Conservation (phyloP, 139 green algal species). For the Nannochloris sp. region DNA sequence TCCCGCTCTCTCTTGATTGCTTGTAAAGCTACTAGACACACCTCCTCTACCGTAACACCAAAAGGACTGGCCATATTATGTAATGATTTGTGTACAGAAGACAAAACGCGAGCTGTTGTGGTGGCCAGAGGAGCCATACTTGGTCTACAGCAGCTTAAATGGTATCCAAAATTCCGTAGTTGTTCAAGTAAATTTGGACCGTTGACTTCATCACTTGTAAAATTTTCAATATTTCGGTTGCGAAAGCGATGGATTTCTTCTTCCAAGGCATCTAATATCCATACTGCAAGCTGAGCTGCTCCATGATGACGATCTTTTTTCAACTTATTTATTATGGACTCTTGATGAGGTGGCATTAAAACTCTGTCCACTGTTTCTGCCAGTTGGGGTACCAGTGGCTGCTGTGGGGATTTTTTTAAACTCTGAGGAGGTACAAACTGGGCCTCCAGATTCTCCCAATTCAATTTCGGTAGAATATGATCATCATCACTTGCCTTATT, state of each 20-base stretch:
- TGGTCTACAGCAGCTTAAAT: conserved; percentile 19
- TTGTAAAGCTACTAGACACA: not conserved
- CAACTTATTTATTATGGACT: conserved; percentile 7
- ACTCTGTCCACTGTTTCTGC: conserved; percentile 2
- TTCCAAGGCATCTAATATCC: not conserved
- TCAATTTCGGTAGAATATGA: conserved; percentile 22
- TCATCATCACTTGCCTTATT: not conserved
- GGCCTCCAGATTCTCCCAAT: conserved; percentile 35
- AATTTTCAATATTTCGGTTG: not conserved
- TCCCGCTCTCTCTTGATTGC: not conserved
- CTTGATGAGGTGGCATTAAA: not conserved
- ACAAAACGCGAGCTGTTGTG: conserved; percentile 12
- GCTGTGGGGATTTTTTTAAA: not conserved
- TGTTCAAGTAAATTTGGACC: not conserved
- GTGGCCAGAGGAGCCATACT: conserved; percentile 35
- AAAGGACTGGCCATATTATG: conserved; percentile 1
- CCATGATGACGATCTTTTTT: conserved; percentile 24
- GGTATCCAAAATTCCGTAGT: conserved; percentile 21
- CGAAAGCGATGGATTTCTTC: not conserved
- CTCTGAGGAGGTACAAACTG: conserved; percentile 6
- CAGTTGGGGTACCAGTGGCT: conserved; percentile 7
- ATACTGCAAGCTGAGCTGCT: conserved; percentile 25
- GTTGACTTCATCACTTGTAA: not conserved
- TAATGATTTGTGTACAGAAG: conserved; percentile 2
- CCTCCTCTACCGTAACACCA: not conserved